A percentile compares a stretch with the other conserved stretches of the same genome.
Conservation (phyloP, 768 basidiomycete species). For the Amanita brunnescens region DNA sequence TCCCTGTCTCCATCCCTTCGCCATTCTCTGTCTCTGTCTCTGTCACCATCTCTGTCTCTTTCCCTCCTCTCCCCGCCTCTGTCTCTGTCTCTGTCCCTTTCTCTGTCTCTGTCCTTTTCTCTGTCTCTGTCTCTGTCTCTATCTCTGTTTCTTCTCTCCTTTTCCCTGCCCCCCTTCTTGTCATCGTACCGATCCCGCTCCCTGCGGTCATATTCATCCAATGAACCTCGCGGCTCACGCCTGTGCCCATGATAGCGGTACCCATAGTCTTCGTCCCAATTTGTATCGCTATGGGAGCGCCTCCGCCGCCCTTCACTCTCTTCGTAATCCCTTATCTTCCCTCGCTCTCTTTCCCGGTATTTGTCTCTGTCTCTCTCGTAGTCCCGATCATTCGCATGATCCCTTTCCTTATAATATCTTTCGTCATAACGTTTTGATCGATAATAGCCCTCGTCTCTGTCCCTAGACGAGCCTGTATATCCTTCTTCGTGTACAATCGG, state of each 20-base stretch:
- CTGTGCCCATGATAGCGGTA: neutral
- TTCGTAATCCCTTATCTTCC: neutral
- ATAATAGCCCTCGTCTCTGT: neutral
- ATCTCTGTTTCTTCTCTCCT: conserved; percentile 13
- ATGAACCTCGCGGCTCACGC: neutral
- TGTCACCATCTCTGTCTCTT: conserved; percentile 18
- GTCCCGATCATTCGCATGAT: neutral
- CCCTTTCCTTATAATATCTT: neutral
- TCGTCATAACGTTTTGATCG: neutral
- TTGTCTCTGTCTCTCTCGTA: conserved; percentile 1
- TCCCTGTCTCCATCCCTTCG: neutral
- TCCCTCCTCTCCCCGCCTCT: too few species aligned
- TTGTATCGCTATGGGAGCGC: neutral
- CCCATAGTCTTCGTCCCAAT: neutral
- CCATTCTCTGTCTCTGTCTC: conserved; percentile 7
- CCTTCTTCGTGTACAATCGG: conserved; percentile 1
- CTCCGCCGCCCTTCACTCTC: neutral
- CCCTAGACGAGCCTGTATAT: neutral
- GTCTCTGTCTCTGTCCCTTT: conserved; percentile 10
- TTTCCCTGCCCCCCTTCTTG: conserved; percentile 14
- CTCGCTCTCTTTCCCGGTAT: neutral
- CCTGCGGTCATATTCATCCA: conserved; percentile 1
- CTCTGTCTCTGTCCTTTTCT: neutral
- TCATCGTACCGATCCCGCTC: conserved; percentile 15
- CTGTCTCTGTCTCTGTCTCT: conserved; percentile 16